Conservation (phyloP, 176 grass and related monocot species). For the Aegilops speltoides region DNA sequence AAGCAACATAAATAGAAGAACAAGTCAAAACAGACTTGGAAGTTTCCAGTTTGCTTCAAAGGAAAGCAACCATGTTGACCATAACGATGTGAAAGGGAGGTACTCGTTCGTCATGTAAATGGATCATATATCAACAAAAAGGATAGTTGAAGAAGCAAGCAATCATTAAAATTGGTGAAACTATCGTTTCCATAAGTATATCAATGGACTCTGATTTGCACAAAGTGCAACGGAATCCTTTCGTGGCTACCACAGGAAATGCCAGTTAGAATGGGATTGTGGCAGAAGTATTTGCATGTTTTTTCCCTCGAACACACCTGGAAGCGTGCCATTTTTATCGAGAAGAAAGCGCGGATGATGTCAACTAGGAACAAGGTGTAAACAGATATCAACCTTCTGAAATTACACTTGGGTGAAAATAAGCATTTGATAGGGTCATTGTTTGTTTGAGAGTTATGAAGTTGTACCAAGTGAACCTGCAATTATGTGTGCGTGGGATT, state of each 20-base stretch:
- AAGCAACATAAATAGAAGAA: neutral
- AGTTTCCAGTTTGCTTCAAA: neutral
- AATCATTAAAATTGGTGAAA: neutral
- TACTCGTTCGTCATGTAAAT: neutral
- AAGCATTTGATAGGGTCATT: neutral
- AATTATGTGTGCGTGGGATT: neutral
- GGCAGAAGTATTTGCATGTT: neutral
- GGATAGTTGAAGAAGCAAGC: neutral
- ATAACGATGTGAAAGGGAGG: neutral
- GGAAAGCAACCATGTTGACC: conserved; percentile 1
- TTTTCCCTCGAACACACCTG: neutral
- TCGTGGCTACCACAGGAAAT: neutral
- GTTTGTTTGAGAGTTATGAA: neutral
- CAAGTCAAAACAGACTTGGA: neutral
- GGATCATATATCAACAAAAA: neutral
- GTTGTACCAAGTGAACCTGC: neutral
- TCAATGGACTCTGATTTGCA: neutral
- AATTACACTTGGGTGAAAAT: neutral
- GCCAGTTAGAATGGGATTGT: neutral
- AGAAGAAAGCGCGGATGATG: neutral
- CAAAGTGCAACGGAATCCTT: neutral
- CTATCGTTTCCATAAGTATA: neutral
- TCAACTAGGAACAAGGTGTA: neutral
- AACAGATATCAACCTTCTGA: neutral
- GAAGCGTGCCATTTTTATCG: neutral